Conservation (phyloP, 305 asterid species). For the Fraxinus latifolia region DNA sequence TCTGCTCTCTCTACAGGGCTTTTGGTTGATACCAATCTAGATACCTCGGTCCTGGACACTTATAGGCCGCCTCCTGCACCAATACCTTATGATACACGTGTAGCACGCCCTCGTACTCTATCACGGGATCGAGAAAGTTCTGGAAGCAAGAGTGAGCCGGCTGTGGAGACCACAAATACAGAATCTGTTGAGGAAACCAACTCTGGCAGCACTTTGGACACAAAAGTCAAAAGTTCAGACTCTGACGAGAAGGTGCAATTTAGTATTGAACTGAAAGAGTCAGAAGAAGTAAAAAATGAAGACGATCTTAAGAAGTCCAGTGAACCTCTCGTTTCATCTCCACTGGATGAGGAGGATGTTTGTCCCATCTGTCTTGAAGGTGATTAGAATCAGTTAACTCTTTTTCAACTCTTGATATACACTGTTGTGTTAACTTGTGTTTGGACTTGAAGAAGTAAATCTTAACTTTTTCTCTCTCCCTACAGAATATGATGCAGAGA, state of each 20-base stretch:
- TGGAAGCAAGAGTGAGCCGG: constrained; percentile 39
- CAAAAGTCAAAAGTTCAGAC: constrained; percentile 42
- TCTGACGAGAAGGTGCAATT: constrained; percentile 40
- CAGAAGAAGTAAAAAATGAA: constrained; percentile 50
- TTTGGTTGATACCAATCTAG: constrained; percentile 84
- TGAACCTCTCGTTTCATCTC: constrained; percentile 32
- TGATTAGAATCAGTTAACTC: constrained; percentile 13
- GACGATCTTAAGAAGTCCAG: constrained; percentile 56
- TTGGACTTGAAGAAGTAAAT: constrained; percentile 11
- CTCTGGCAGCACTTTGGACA: constrained; percentile 41
- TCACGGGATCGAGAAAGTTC: constrained; percentile 39
- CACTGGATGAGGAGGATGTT: constrained; percentile 68
- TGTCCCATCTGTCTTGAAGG: constrained; percentile 97
- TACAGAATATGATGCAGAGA: constrained; percentile 78
- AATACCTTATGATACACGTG: constrained; percentile 59
- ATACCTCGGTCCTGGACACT: constrained; percentile 75
- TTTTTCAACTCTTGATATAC: constrained; percentile 10
- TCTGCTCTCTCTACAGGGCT: constrained; percentile 57
- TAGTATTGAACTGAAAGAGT: constrained; percentile 34
- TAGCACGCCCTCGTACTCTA: constrained; percentile 42
- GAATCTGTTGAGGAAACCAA: constrained; percentile 38
- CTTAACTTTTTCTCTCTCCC: constrained; percentile 10
- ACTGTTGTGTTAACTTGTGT: background rate
- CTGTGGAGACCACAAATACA: constrained; percentile 32
- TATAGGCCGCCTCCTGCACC: constrained; percentile 82